Evolutionary conservation across 2,329 filamentous ascomycete species (phyloP), one percentile per base, ranked within the genome.

Genomic region (Cadophora sp.): DNA sequence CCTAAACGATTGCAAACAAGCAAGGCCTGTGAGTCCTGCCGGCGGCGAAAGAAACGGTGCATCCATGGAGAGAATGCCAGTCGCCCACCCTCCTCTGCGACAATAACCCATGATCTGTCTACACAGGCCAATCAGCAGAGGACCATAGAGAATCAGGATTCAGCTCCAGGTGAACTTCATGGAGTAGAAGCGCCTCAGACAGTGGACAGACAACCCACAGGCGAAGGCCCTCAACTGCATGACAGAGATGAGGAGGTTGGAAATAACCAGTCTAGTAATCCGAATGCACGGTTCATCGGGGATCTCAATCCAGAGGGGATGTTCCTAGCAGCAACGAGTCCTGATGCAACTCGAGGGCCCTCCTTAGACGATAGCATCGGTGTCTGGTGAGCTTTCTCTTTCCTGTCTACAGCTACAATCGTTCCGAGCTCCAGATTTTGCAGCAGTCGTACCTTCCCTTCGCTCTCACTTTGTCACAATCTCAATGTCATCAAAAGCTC

Each of bases 271-370:
- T 31, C 50, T 27, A 60, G 43, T n/a, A 29, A 22, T 40, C 55
- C n/a, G 22, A 62, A 66, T 26, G 55, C 71, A 14, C 83, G 86
- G 7, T 89, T 88, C 65, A 83, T 89, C 46, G 86, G 86, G 22
- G 86, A 89, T 72, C 73, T 88, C 31, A 89, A 87, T 71, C 87
- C 87, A 1, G 87, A 89, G 74, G 84, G 84, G 67, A 85, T 89
- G 75, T 86, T 89, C 66, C 80, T 87, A 72, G 85, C 87, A 71
- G 86, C 84, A 1, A 85, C 84, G 1, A 81, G 79, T 65, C 78
- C 81, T 27, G 76, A 77, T 56, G 76, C 78, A 27, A 79, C 78
- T 27, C 72, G 72, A 31, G 78, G 78, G 19, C 76, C 76, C 12
- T 83, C 84, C 0, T 81, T 84, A 59, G 83, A 83, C 37, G 84